Base-by-base conservation (phyloP, 106 monocot species). In the Phalaenopsis equestris region DNA sequence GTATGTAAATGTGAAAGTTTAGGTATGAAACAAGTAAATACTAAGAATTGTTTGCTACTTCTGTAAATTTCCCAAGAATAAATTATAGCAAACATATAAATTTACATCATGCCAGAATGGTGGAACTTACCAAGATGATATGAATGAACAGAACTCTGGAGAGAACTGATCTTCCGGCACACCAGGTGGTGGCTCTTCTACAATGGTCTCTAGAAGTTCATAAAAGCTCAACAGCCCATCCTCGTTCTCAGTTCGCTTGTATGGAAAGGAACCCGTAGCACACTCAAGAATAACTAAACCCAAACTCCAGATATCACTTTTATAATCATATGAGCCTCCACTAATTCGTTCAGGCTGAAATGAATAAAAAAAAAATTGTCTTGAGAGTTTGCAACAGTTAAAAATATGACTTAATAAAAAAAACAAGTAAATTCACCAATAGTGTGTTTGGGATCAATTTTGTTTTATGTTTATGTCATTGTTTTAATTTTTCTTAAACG, bases 241-340 rank as follows among this genome's bases (percentile, higher is more conserved):
- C 82, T 85, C 91, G 56, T 88, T 83, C 79, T 98, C 90, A 76
- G 81, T 81, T 47, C 89, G 86, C 75, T 86, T 86, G 49, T 98
- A 98, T 52, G 98, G 94, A 79, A 98, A 98, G 41, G 83, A 86
- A n/a, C 98, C 94, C 49, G 91, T 92, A 61, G 94, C 94, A 84
- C 98, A 98, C 85, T 98, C 98, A 45, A 98, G 94, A 79, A 94
- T 92, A 75, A 98, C 98, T 76, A 98, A 84, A 11, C 94, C 98
- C 80, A 94, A 86, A 79, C 98, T 98, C 98, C 98, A 98, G 21
- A 98, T 94, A 83, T 98, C 97, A 88, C 94, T 94, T 79, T 91
- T 98, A 80, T 86, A 91, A 75, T 98, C 92, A 75, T 94, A 98
- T 43, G 92, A 90, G 78, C 92, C 86, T 79, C 94, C 94, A 76